Percentiles rank a stretch among this genome's conserved stretches.
Conservation (phyloP, 2,329 filamentous ascomycete species). For the Alternaria consortialis region DNA sequence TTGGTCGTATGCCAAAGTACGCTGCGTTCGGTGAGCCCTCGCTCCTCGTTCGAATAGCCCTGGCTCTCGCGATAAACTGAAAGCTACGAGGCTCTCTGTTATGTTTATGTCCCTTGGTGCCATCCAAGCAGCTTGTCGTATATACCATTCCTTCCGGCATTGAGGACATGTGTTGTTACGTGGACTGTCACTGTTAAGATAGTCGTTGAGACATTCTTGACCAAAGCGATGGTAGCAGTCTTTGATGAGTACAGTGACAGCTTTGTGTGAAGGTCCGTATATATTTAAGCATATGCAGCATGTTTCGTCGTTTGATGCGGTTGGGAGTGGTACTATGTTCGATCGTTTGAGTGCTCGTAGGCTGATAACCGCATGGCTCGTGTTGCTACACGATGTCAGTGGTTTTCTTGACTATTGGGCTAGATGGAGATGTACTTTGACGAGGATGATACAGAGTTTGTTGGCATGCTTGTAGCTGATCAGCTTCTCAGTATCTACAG, state of each 20-base stretch:
- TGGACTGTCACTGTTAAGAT: constrained; percentile 13
- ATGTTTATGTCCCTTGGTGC: constrained; percentile 9
- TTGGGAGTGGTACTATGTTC: neutral
- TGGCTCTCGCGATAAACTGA: neutral
- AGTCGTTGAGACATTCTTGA: constrained; percentile 13
- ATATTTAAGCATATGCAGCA: constrained; percentile 11
- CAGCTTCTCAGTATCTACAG: neutral
- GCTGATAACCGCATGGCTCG: neutral
- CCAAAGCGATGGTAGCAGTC: constrained; percentile 23
- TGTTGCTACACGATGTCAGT: neutral
- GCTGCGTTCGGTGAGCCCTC: neutral
- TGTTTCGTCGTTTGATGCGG: constrained; percentile 3
- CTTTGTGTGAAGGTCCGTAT: constrained; percentile 8
- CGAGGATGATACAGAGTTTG: neutral
- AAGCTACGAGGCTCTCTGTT: neutral
- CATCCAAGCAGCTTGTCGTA: neutral
- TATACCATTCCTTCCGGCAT: constrained; percentile 20
- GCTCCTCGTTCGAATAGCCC: neutral
- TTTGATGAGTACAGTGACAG: constrained; percentile 5
- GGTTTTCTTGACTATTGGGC: neutral
- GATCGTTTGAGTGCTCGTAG: neutral
- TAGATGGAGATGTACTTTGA: neutral
- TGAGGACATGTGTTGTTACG: constrained; percentile 17
- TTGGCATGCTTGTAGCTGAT: neutral
- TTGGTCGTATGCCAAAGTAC: neutral